Conservation (phyloP, 2,329 filamentous ascomycete genomes). For the Thermochaetoides dissita region DNA sequence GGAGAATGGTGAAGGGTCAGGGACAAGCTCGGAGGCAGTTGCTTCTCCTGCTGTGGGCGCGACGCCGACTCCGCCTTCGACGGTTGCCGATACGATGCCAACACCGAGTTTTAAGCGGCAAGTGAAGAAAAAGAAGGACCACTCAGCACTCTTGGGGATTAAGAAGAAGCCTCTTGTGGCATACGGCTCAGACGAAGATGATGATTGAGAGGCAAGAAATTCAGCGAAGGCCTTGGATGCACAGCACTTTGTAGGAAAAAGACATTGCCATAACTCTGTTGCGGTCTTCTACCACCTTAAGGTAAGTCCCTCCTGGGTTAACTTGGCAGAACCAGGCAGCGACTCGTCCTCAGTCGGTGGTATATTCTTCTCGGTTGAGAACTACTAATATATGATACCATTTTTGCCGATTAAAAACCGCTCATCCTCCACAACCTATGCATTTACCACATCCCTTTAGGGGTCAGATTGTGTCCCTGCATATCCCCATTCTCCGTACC, state of each 20-base stretch:
- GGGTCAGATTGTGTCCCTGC: no score
- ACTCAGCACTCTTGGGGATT: slow-evolving; percentile 61
- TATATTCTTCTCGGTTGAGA: no score
- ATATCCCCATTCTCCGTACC: no score
- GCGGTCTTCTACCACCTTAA: no score
- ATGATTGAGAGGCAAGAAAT: background rate
- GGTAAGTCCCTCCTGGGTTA: no score
- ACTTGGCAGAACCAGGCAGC: background rate
- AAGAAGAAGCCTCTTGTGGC: slow-evolving; percentile 57
- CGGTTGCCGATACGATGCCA: slow-evolving; percentile 18
- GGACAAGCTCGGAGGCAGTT: slow-evolving; percentile 18
- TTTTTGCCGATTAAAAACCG: no score
- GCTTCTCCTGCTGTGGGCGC: slow-evolving; percentile 19
- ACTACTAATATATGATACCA: no score
- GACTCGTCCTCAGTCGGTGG: background rate
- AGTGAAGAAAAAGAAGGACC: slow-evolving; percentile 78
- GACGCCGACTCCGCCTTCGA: slow-evolving; percentile 4
- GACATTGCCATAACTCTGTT: background rate
- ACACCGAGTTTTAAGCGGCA: slow-evolving; percentile 60
- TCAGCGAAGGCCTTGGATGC: background rate
- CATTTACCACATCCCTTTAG: no score
- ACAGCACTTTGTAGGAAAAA: background rate
- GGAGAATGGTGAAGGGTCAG: slow-evolving; percentile 12
- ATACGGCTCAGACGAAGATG: slow-evolving; percentile 4
- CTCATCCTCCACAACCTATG: no score